These are phyloP conservation scores for Naematelia aurantialba DNA, from an alignment of 768 basidiomycete species.

Conservation along the genomic window DNA sequence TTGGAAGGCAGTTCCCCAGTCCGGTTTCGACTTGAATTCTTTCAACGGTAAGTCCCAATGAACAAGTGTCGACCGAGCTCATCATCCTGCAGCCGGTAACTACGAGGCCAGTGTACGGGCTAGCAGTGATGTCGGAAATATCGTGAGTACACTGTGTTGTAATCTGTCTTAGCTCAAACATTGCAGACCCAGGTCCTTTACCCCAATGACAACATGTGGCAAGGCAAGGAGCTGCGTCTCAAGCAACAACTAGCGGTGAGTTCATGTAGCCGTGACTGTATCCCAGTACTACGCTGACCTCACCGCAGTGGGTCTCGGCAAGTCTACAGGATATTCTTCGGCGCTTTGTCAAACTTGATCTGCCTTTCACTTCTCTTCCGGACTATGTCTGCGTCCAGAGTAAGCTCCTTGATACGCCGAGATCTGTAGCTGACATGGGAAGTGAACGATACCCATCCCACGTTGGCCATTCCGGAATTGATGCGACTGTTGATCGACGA, in stretches of 20 bases:
- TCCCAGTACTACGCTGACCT: conserved; percentile 52
- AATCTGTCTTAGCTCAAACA: not conserved
- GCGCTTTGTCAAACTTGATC: conserved; percentile 76
- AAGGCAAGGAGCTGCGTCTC: conserved; percentile 59
- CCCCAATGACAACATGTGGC: conserved; percentile 78
- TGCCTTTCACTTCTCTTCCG: conserved; percentile 73
- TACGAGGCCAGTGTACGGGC: conserved; percentile 86
- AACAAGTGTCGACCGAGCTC: not conserved
- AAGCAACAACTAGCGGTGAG: conserved; percentile 83
- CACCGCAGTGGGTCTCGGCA: conserved; percentile 6
- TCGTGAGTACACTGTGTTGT: conserved; percentile 49
- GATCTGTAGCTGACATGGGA: not conserved
- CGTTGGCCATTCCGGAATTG: conserved; percentile 88
- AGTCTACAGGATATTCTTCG: conserved; percentile 68
- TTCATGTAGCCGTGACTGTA: not conserved
- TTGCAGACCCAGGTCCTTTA: conserved; percentile 77
- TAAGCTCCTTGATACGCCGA: not conserved
- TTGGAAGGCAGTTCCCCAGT: conserved; percentile 61
- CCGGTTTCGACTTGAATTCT: conserved; percentile 86
- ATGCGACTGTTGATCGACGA: conserved; percentile 86
- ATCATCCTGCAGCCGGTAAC: conserved; percentile 65
- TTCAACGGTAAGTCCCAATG: conserved; percentile 69
- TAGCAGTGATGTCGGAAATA: conserved; percentile 84
- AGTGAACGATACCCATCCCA: conserved; percentile 77
- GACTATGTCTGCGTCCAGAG: conserved; percentile 83